Conservation (phyloP, 768 basidiomycete genomes). For the Suillus spraguei region DNA sequence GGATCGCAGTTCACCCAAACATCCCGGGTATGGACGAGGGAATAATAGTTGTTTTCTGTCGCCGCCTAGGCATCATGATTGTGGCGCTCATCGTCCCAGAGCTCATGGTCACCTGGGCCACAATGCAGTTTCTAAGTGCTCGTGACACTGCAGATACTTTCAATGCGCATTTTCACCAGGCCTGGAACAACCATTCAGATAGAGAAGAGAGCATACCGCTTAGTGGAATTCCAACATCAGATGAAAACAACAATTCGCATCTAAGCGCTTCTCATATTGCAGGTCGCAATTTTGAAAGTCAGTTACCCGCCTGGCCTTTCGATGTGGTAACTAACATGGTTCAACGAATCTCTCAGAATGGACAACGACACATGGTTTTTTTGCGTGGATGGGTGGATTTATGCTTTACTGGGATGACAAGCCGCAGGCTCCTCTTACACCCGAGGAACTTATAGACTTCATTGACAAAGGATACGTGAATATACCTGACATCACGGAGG, state of each 20-base stretch:
- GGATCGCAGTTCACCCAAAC: slow-evolving; percentile 34
- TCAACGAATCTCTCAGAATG: neutral
- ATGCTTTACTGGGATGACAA: slow-evolving; percentile 9
- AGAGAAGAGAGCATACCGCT: neutral
- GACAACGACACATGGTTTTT: slow-evolving; percentile 19
- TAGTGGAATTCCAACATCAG: neutral
- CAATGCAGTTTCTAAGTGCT: slow-evolving; percentile 26
- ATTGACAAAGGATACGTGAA: neutral
- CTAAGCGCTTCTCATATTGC: neutral
- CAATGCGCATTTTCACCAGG: neutral
- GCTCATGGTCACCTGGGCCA: slow-evolving; percentile 30
- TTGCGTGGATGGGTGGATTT: slow-evolving; percentile 28
- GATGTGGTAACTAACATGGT: neutral
- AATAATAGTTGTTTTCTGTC: neutral
- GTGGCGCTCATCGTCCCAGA: slow-evolving; percentile 31
- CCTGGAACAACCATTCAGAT: neutral
- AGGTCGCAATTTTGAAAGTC: neutral
- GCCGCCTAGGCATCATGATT: slow-evolving; percentile 18
- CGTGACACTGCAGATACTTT: neutral
- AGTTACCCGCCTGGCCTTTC: neutral
- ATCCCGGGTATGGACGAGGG: slow-evolving; percentile 24
- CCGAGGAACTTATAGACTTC: neutral
- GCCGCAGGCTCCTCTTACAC: slow-evolving; percentile 5
- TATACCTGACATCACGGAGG: slow-evolving; percentile 11
- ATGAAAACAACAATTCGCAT: neutral